Evolutionary conservation across 1,284 basidiomycete genomes (phyloP), one percentile per base, ranked within the genome.

Genomic region (Dichomitus squalens): DNA sequence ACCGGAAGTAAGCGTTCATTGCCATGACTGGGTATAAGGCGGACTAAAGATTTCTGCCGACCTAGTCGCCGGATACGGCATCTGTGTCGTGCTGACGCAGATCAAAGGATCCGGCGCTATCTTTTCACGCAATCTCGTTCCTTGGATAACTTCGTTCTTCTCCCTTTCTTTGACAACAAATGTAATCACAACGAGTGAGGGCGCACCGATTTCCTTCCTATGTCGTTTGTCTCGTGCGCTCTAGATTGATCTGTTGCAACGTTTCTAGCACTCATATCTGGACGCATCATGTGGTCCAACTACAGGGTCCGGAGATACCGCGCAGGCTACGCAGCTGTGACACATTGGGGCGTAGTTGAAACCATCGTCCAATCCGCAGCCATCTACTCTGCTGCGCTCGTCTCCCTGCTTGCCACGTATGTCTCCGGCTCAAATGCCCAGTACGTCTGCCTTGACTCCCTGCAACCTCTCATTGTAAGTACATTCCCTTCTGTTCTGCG

Each of bases 391-490:
- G 59, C 59, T 5, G 59, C 62, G 33, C 62, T 64, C n/a, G 47
- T 58, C 21, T 58, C 59, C 4, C 52, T 64, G n/a, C 53, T 64
- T 34, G 57, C 53, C 33, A 61, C 59, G 29, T 64, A 64, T 50
- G 52, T 61, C 43, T 38, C 57, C 4, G 57, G 59, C 36, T 64
- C 62, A 1, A 64, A 64, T 47, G 53, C 59, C 9, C 62, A 64
- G 53, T 64, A 64, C 38, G 39, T 64, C 47, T 60, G 59, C 34
- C 54, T 64, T 21, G 62, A 64, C 43, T 25, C 57, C 12, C 49
- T 64, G 16, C 62, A 64, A 49, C 62, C 62, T 20, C 53, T 64
- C 49, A 64, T 64, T 43, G 62, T 64, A 35, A 34, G 62, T 52
- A 16, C 16, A 12, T 12, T 11, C 40, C 18, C 6, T 11, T 4